Evolutionary conservation across 2,329 filamentous ascomycete genomes (phyloP).

Genomic region (Sporothrix humicola): DNA sequence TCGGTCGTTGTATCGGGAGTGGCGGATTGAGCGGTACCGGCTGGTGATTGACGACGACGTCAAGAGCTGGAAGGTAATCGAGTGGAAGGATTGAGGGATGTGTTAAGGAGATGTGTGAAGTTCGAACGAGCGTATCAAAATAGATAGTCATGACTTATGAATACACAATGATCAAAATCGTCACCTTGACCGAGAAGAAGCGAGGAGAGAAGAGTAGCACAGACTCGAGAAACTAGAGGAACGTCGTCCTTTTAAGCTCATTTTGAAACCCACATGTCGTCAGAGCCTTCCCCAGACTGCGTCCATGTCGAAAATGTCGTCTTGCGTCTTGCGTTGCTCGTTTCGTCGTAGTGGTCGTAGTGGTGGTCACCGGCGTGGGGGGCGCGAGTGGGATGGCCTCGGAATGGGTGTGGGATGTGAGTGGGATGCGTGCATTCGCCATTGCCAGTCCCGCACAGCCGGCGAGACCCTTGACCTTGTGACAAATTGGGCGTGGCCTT

Average conservation of each 20-base stretch:
- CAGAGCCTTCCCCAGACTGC: constrained; percentile 7
- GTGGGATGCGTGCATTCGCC: constrained; percentile 30
- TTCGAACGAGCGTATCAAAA: not conserved
- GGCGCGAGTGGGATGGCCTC: constrained; percentile 21
- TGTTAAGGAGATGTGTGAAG: not conserved
- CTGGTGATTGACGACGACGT: constrained; percentile 71
- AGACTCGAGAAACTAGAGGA: not conserved
- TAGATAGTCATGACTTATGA: constrained; percentile 19
- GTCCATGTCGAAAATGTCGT: not conserved
- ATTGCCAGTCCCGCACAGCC: not conserved
- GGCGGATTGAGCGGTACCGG: constrained; percentile 72
- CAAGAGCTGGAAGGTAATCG: constrained; percentile 64
- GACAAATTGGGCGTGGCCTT: not conserved
- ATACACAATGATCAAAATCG: not conserved
- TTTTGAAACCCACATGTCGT: constrained; percentile 21
- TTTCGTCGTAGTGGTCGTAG: constrained; percentile 27
- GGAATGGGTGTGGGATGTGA: constrained; percentile 19
- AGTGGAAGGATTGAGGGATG: constrained; percentile 15
- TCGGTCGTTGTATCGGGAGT: constrained; percentile 68
- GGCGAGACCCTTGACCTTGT: not conserved
- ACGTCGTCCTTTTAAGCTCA: constrained; percentile 25
- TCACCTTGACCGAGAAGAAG: not conserved
- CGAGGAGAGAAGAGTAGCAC: not conserved
- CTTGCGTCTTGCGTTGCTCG: constrained; percentile 13
- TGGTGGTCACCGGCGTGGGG: constrained; percentile 33